phyloP scores from a whole-genome alignment of 2,329 filamentous ascomycete species.

The Scedosporium aurantiacum region DNA sequence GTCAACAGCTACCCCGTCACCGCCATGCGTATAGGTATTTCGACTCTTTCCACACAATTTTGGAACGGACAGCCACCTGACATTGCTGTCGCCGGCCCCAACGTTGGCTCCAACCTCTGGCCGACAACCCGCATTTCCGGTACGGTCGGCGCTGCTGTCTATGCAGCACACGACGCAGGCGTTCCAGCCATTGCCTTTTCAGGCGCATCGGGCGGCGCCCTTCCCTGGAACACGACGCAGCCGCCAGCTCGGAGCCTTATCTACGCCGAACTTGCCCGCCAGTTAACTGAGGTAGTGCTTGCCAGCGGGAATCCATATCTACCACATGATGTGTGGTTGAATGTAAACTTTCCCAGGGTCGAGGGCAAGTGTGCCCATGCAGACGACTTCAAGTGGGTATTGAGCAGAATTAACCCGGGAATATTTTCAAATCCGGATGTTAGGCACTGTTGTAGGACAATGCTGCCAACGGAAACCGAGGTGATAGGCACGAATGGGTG shows the following conservation, averaged over 20 bases:
- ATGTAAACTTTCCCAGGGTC: conserved; percentile 56
- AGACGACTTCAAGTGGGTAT: conserved; percentile 49
- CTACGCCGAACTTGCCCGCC: conserved; percentile 53
- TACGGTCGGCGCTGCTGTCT: conserved; percentile 52
- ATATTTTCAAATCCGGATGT: conserved; percentile 44
- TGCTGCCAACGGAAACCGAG: conserved; percentile 47
- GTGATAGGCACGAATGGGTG: conserved; percentile 43
- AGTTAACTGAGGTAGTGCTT: conserved; percentile 44
- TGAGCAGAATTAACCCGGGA: conserved; percentile 49
- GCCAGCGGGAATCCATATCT: conserved; percentile 50
- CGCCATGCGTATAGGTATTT: conserved; percentile 50
- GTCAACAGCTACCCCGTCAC: conserved; percentile 62
- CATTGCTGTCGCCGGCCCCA: conserved; percentile 55
- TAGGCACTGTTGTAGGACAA: conserved; percentile 39
- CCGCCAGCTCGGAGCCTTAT: conserved; percentile 39
- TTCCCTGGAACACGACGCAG: conserved; percentile 44
- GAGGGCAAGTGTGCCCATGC: conserved; percentile 36
- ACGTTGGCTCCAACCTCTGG: conserved; percentile 48
- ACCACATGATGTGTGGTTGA: conserved; percentile 49
- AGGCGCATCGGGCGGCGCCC: conserved; percentile 36
- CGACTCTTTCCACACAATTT: conserved; percentile 39
- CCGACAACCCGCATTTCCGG: conserved; percentile 48
- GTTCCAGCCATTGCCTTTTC: conserved; percentile 62
- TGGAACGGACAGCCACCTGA: conserved; percentile 44
- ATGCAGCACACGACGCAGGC: conserved; percentile 40